Conservation (phyloP, 257 asterid species). For the Handroanthus guayacan region DNA sequence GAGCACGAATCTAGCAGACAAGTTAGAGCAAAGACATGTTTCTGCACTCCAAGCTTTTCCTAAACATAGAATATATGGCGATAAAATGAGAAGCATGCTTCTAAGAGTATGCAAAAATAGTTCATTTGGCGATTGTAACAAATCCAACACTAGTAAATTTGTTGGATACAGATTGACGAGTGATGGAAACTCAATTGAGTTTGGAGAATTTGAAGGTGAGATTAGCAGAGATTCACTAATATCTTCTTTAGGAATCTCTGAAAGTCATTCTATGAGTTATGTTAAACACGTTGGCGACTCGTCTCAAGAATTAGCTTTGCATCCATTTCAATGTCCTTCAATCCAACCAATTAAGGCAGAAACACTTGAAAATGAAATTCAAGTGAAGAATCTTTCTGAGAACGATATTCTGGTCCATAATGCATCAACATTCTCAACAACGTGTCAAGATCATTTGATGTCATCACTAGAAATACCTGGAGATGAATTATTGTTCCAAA, state of each 20-base stretch:
- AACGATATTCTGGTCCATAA: neutral
- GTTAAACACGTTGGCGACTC: no score
- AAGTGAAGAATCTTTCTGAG: neutral
- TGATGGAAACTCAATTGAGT: constrained; percentile 54
- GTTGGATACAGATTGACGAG: constrained; percentile 59
- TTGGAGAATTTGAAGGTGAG: constrained; percentile 39
- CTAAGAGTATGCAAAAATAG: constrained; percentile 25
- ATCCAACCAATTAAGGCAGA: neutral
- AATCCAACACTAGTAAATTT: constrained; percentile 34
- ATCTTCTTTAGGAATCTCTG: no score
- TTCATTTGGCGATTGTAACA: neutral
- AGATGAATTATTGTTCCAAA: constrained; percentile 18
- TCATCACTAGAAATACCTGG: constrained; percentile 21
- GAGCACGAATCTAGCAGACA: neutral
- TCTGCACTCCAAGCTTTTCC: neutral
- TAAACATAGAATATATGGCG: constrained; percentile 43
- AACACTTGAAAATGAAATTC: constrained; percentile 5
- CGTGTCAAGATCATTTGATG: neutral
- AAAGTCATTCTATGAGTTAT: no score
- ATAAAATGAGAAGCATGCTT: constrained; percentile 50
- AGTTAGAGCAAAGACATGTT: no score
- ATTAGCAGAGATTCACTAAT: neutral
- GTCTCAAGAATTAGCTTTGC: neutral
- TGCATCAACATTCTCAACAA: neutral
- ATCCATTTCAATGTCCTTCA: neutral